Evolutionary conservation across 176 grass and related monocot genomes (phyloP), one percentile per base, ranked within the genome.

Genomic region (Oryza brachyantha): DNA sequence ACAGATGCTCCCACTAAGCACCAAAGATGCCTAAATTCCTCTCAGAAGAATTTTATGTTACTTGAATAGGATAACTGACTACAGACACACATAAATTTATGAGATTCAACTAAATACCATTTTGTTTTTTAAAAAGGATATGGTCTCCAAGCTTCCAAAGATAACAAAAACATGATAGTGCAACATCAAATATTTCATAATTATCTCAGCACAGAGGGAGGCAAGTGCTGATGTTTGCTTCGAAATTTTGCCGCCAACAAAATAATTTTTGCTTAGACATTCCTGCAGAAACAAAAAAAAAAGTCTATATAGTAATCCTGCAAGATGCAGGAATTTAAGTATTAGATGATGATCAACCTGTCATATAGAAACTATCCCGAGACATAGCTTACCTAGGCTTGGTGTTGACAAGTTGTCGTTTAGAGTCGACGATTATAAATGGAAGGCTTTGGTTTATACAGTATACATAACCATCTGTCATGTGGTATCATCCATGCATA

Each of bases 41-140:
- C 1, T 66, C 25, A 67, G 24, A 68, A 41, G 48, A 79, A 13
- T 10, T 21, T 16, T 36, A 66, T 36, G 22, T 13, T 55, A 28
- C 31, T 43, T 65, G 17, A 10, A 67, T 16, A 29, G 25, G 58
- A 66, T 31, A 31, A 42, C 36, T 45, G 32, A 66, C 27, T 17
- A 24, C 24, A n/a, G 35, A 25, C 11, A 22, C 66, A 70, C 24
- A 52, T 52, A 39, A 52, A 26, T 84, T 70, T 31, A 77, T 60
- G 72, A 72, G 42, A 13, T 45, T 40, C n/a, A 64, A 60, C 25
- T 43, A 41, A 54, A 45, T 14, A 25, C 13, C 40, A 9, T 59
- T 86, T 65, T 59, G 3, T 38, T 87, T n/a, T n/a, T n/a, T n/a
- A n/a, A n/a, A 4, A 60, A 7, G 59, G 65, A 59, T 65, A 66